Evolutionary conservation across 1,284 basidiomycete genomes (phyloP), one percentile per base, ranked within the genome.

Genomic region (Puccinia novopanici): DNA sequence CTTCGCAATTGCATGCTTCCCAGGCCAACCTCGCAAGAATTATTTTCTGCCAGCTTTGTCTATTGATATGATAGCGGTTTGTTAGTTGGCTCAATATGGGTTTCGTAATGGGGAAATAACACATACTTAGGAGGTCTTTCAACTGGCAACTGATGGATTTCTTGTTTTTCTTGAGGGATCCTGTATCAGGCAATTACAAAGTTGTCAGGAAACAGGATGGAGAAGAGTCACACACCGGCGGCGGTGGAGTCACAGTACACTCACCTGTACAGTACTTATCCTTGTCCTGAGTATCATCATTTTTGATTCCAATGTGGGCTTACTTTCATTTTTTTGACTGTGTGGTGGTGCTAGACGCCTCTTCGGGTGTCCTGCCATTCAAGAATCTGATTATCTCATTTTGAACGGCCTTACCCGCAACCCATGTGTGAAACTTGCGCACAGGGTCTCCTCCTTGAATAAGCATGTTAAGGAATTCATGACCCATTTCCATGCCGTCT

Each of bases 341-440:
- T 3, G 2, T 5, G 22, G 30, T 63, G 13, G 59, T 13, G 6
- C 27, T 12, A 22, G 10, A 6, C 12, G 27, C 30, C n/a, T 63
- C 34, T 40, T 9, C 17, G 15, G n/a, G n/a, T n/a, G n/a, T n/a
- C n/a, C n/a, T n/a, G n/a, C n/a, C n/a, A n/a, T n/a, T n/a, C n/a
- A n/a, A n/a, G n/a, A n/a, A n/a, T n/a, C 13, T 22, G 3, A 22
- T 63, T 27, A 68, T 10, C 34, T 68, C 67, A 0, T 27, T 15
- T 9, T 27, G 8, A 17, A 68, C 67, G 5, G 67, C 48, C 67
- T 48, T 24, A 0, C 67, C 67, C 27, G 67, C 67, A 27, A 68
- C 67, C 48, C 50, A 68, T 2, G 67, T 48, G 19, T 68, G 67
- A 52, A 68, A 67, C 17, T 67, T 67, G 12, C 65, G 40, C 22